Base-by-base conservation (phyloP, 1,284 basidiomycete species). In the Cutaneotrichosporon dermatis region DNA sequence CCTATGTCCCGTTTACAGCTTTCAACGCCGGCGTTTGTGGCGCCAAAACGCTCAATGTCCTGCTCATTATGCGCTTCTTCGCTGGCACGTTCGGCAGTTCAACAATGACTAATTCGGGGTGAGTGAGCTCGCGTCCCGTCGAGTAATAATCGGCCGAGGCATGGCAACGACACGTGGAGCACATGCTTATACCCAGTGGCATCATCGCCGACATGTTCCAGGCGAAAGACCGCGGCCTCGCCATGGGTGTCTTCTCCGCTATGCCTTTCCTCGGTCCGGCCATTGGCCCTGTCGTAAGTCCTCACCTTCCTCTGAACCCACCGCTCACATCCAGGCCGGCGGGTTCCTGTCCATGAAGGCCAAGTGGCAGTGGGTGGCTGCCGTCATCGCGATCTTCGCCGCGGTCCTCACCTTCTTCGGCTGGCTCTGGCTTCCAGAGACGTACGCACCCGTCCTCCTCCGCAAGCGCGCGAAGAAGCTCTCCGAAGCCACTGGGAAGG, bases 331-430 rank as follows among this genome's bases (percentile, higher is more conserved):
- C 8, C 78, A 34, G 77, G 69, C 43, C 16, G 73, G 76, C 25
- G 76, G 74, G 1, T 78, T 77, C 66, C 72, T 81, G n/a, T 70
- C 70, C 8, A 66, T 70, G 45, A 62, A 62, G 4, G 40, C 58
- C 6, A 69, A 67, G 2, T 81, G 79, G 80, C 58, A 76, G 42
- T 81, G 80, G 79, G 84, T 85, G 54, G 87, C 87, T 68, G 86
- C 84, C 81, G 74, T 88, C 45, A 83, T 88, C 78, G 82, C 86
- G 63, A 69, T 80, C 54, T 79, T 81, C 66, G 73, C 75, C 57
- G 68, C 70, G 7, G 55, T 75, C 48, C 66, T 75, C 43, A 77
- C 76, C 35, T 61, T 76, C 55, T 53, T 71, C 35, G 69, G 66
- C 42, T 55, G 62, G 12, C 49, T 76, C 51, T 60, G 72, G 44